Percentiles rank a stretch among this genome's conserved stretches.
Conservation (phyloP, 108 stramenopile species). For the Cyclotella sp. region DNA sequence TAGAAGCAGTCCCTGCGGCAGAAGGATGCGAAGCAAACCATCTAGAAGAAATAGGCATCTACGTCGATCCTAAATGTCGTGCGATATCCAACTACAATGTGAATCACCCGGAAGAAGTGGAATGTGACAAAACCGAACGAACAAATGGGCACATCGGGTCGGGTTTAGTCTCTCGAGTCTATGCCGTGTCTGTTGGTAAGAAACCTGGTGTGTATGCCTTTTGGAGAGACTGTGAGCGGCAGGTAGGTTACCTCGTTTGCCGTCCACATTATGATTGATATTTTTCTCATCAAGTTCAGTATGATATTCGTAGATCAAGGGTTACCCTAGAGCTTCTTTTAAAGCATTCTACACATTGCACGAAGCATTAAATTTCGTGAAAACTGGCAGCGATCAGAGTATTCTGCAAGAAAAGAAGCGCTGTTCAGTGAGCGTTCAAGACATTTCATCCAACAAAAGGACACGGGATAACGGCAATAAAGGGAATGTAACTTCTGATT, state of each 20-base stretch:
- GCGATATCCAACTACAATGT: conserved; percentile 1
- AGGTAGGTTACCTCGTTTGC: not conserved
- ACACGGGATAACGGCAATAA: not conserved
- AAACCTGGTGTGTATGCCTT: conserved; percentile 22
- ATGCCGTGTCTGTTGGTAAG: conserved; percentile 16
- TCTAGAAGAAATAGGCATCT: not conserved
- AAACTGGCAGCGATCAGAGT: not conserved
- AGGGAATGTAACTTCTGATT: not conserved
- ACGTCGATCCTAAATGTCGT: not conserved
- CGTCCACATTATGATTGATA: not conserved
- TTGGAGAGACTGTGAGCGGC: conserved; percentile 23
- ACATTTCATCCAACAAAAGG: conserved; percentile 6
- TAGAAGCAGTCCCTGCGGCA: too few species aligned
- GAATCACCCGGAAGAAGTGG: not conserved
- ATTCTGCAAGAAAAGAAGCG: conserved; percentile 8
- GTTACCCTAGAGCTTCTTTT: not conserved
- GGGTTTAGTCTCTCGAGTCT: not conserved
- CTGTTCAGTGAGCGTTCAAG: not conserved
- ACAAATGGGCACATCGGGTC: not conserved
- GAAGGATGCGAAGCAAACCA: not conserved
- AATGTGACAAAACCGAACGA: not conserved
- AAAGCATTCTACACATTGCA: conserved; percentile 10
- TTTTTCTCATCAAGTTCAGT: too few species aligned
- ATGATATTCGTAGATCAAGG: conserved; percentile 3
- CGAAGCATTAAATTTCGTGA: not conserved